phyloP scores from a whole-genome alignment of 495 filamentous ascomycete species.

The Daldinia bambusicola region DNA sequence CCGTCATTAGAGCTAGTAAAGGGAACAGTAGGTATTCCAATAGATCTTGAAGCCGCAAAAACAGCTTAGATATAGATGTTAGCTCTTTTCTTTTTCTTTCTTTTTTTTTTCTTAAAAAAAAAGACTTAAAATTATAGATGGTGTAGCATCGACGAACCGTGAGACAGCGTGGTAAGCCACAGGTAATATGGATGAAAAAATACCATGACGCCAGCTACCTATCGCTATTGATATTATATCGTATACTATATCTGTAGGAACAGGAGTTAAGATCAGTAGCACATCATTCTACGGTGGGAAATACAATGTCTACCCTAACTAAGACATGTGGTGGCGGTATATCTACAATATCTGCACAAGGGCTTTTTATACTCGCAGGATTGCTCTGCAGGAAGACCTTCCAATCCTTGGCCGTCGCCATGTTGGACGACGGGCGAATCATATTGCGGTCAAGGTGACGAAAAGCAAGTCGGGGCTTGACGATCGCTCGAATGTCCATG shows the following conservation, averaged over 20 bases:
- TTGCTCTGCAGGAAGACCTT: slow-evolving; percentile 15
- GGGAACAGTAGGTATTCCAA: slow-evolving; percentile 53
- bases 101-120: no score
- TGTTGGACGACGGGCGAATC: slow-evolving; percentile 28
- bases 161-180: slow-evolving; percentile 20
- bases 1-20: slow-evolving; percentile 48
- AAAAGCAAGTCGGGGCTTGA: slow-evolving; percentile 16
- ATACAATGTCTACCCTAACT: background rate
- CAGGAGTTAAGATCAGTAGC: background rate
- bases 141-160: slow-evolving; percentile 31
- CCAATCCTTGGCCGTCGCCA: slow-evolving; percentile 14
- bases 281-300: background rate
- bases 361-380: background rate
- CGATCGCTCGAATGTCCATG: slow-evolving; percentile 26
- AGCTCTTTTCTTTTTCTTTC: no score
- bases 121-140: background rate
- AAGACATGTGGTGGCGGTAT: background rate
- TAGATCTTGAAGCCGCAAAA: slow-evolving; percentile 34
- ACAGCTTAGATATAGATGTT: slow-evolving; percentile 19
- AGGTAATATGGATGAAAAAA: slow-evolving; percentile 1
- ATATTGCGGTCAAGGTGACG: slow-evolving; percentile 21
- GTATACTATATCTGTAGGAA: slow-evolving; percentile 6
- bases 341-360: background rate
- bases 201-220: slow-evolving; percentile 16
- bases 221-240: background rate